Percentiles rank a stretch among this genome's conserved stretches.
Conservation (phyloP, 2,329 filamentous ascomycete genomes). For the Fusarium solani-melongenae region DNA sequence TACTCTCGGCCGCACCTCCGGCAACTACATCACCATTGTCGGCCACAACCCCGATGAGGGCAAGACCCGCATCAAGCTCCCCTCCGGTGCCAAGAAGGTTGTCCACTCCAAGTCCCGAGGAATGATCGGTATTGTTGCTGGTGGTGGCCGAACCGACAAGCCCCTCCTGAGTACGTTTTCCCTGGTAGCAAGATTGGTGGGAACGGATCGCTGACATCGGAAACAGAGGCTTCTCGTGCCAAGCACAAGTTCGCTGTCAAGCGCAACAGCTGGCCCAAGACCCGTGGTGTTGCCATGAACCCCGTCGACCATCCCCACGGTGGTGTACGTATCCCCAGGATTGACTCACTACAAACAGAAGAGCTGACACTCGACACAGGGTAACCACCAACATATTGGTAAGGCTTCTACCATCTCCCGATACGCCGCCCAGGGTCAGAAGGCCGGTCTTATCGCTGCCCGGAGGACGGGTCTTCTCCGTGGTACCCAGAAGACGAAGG, state of each 20-base stretch:
- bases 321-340: constrained; percentile 70
- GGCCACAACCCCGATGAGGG: constrained; percentile 99
- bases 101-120: constrained; percentile 91
- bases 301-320: constrained; percentile 99
- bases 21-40: constrained; percentile 99
- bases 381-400: constrained; percentile 99
- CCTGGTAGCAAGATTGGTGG: not conserved
- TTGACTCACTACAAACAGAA: constrained; percentile 17
- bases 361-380: constrained; percentile 63
- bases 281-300: constrained; percentile 99
- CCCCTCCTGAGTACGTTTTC: constrained; percentile 84
- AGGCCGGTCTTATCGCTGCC: constrained; percentile 99
- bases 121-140: constrained; percentile 99
- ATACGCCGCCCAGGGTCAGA: constrained; percentile 98
- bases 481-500: constrained; percentile 99
- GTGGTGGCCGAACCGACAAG: constrained; percentile 99
- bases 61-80: constrained; percentile 99
- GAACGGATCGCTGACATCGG: constrained; percentile 52
- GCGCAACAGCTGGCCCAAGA: constrained; percentile 99
- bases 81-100: constrained; percentile 99
- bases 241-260: constrained; percentile 99
- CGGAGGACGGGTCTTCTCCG: constrained; percentile 99
- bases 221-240: constrained; percentile 93
- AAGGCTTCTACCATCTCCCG: constrained; percentile 99
- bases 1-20: constrained; percentile 94